phyloP scores from a whole-genome alignment of 352 stramenopile genomes.

The Pythium graminicola region DNA sequence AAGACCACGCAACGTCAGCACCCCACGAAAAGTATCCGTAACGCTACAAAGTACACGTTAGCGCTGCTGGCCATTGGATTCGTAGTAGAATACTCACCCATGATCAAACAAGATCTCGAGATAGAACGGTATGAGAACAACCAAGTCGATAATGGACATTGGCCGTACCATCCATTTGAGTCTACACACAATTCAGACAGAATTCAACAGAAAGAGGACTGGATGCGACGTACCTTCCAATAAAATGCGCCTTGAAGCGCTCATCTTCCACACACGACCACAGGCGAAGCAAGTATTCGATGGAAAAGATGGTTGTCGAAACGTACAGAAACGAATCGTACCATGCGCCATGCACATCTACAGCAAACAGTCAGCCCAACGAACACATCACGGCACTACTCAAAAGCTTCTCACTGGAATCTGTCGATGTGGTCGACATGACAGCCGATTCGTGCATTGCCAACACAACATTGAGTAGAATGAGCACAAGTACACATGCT shows the following conservation, averaged over 20 bases:
- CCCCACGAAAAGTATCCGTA: constrained; percentile 34
- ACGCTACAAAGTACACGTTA: constrained; percentile 20
- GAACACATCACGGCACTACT: neutral
- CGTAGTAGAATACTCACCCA: constrained; percentile 32
- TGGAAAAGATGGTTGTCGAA: constrained; percentile 64
- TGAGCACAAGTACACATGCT: constrained; percentile 58
- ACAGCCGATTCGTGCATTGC: constrained; percentile 56
- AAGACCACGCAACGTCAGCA: constrained; percentile 64
- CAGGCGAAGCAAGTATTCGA: constrained; percentile 65
- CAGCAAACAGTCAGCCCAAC: neutral
- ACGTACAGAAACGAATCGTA: constrained; percentile 74
- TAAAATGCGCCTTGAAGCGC: constrained; percentile 41
- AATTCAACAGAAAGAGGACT: neutral
- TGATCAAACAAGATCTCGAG: constrained; percentile 67
- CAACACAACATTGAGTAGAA: constrained; percentile 70
- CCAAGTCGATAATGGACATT: constrained; percentile 76
- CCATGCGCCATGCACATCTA: constrained; percentile 44
- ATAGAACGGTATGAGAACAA: constrained; percentile 74
- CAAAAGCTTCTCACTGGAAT: neutral
- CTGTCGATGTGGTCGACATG: constrained; percentile 14
- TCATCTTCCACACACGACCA: constrained; percentile 83
- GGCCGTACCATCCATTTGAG: constrained; percentile 72
- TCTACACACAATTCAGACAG: constrained; percentile 20
- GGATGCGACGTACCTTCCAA: constrained; percentile 34
- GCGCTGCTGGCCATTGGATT: neutral